phyloP scores from a whole-genome alignment of 176 grass and related monocot species.

The Aegilops umbellulata region DNA sequence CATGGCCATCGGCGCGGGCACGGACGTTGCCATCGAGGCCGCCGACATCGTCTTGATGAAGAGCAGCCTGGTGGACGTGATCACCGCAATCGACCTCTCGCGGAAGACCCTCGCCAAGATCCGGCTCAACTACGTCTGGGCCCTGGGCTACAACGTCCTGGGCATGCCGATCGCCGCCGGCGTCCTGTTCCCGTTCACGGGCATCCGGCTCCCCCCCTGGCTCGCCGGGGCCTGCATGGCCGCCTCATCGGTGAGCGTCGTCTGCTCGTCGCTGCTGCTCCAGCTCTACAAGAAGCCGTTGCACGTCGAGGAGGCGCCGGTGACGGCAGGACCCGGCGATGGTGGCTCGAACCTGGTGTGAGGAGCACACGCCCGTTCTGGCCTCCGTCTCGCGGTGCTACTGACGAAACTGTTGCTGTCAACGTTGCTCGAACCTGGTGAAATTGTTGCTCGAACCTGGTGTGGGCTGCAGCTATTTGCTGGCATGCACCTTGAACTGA shows the following conservation, averaged over 20 bases:
- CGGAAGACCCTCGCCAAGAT: slow-evolving; percentile 78
- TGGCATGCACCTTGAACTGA: background rate
- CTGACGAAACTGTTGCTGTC: background rate
- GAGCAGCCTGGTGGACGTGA: slow-evolving; percentile 87
- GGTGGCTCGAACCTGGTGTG: slow-evolving; percentile 33
- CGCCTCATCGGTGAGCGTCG: slow-evolving; percentile 78
- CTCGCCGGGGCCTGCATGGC: slow-evolving; percentile 94
- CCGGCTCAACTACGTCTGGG: slow-evolving; percentile 88
- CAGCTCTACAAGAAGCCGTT: slow-evolving; percentile 89
- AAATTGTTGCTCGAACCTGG: too few species aligned
- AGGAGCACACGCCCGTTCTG: background rate
- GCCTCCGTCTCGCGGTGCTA: background rate
- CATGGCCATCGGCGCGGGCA: slow-evolving; percentile 87
- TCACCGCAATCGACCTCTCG: slow-evolving; percentile 91
- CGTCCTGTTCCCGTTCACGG: slow-evolving; percentile 68
- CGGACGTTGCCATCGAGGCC: slow-evolving; percentile 84
- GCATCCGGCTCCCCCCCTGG: slow-evolving; percentile 86
- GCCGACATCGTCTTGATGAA: slow-evolving; percentile 86
- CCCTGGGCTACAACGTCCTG: slow-evolving; percentile 87
- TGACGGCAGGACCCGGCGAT: background rate
- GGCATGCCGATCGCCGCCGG: slow-evolving; percentile 77
- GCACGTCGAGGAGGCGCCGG: slow-evolving; percentile 23
- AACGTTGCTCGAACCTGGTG: background rate
- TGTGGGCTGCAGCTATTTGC: background rate
- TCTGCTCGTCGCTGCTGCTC: slow-evolving; percentile 87